Percentiles rank a stretch among this genome's conserved stretches.
Evolutionary conservation across 2,329 filamentous ascomycete species (phyloP).

Genomic region (Aspergillus sp.): DNA sequence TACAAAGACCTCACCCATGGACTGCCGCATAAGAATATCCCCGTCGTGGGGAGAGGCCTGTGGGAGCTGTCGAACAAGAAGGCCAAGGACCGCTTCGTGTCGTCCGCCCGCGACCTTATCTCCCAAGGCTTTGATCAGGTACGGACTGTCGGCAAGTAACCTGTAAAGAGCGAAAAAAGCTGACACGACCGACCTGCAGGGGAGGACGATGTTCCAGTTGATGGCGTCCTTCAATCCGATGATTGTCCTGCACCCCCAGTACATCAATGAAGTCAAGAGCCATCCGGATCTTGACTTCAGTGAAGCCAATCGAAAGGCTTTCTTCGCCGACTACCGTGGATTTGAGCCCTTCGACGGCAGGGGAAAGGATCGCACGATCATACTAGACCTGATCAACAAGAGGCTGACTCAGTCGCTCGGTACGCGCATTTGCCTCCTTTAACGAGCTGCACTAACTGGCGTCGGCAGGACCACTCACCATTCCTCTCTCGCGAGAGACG

Average conservation of each 20-base stretch:
- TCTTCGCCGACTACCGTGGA: constrained; percentile 21
- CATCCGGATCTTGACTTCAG: constrained; percentile 20
- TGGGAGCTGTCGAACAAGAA: constrained; percentile 25
- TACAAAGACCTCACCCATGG: constrained; percentile 19
- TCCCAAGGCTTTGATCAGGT: constrained; percentile 21
- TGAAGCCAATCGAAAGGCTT: constrained; percentile 15
- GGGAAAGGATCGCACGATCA: constrained; percentile 6
- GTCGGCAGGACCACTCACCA: constrained; percentile 9
- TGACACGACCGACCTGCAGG: constrained; percentile 7
- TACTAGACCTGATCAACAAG: constrained; percentile 17
- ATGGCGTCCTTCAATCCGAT: constrained; percentile 14
- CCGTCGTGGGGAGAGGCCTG: constrained; percentile 18
- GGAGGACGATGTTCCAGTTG: constrained; percentile 17
- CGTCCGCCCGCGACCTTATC: constrained; percentile 15
- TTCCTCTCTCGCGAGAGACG: constrained; percentile 19
- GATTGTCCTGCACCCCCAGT: constrained; percentile 22
- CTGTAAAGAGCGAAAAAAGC: neutral
- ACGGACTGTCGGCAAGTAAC: neutral
- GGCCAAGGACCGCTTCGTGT: constrained; percentile 18
- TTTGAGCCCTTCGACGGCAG: constrained; percentile 20
- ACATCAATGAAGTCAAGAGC: constrained; percentile 24
- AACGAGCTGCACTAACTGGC: neutral
- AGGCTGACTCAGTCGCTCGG: constrained; percentile 23
- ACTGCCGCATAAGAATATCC: constrained; percentile 18
- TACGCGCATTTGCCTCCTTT: constrained; percentile 2